Base-by-base conservation (phyloP, 192 early-diverging fungal species). In the Umbelopsis vinacea region DNA sequence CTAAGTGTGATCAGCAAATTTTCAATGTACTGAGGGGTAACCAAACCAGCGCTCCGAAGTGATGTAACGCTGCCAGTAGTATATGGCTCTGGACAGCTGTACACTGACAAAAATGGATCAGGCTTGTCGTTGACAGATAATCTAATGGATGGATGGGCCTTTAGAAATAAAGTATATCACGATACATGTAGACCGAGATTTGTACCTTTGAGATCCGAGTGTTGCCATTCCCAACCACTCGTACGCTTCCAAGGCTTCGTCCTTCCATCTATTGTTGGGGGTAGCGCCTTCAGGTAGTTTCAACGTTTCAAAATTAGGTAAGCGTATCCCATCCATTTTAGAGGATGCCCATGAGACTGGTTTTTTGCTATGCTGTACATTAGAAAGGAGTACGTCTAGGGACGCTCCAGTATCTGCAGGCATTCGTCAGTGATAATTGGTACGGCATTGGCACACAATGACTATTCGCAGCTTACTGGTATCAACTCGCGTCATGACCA, bases 161-260 rank as follows among this genome's bases (percentile, higher is more conserved):
- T 22, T 50, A 63, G 40, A 63, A 11, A n/a, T 7, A 33, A 11
- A 63, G 15, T 17, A 19, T 63, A 2, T 14, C 22, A 9, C 22
- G 23, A 54, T 12, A 54, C 8, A 22, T 10, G 26, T 29, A 26
- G 4, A 26, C 23, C 4, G 10, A 7, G 40, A 12, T 6, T 12
- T 6, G 40, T 71, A 67, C 66, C 75, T 53, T 37, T 71, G 71
- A 33, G 70, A 50, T 46, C 57, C 71, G 10, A 71, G 46, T 11
- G 67, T 43, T 14, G 70, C 75, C 14, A 76, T 46, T 19, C 75
- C 75, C 21, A 76, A 22, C 75, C 75, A 76, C 71, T 76, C 75
- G 6, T 71, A 10, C 48, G 70, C 75, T 47, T 67, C 50, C 10
- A 68, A 24, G 17, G 70, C 63, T 23, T 68, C 26, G 17, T 71